Base-by-base conservation (phyloP, 2,329 filamentous ascomycete species). In the Alternaria ethzedia region DNA sequence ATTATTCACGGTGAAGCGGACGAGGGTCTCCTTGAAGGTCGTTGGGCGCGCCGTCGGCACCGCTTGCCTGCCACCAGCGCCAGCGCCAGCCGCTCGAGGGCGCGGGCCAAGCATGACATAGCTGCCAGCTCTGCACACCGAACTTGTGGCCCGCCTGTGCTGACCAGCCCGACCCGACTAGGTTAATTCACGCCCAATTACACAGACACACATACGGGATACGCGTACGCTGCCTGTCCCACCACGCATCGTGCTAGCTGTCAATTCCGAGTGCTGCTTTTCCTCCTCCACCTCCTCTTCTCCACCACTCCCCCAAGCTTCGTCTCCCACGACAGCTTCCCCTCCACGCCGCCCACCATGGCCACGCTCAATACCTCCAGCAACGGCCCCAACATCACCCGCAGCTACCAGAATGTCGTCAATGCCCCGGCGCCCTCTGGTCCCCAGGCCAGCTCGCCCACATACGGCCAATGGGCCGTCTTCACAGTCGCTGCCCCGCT, bases 401-500 rank as follows among this genome's bases (percentile, higher is more conserved):
- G 79, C 64, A 86, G 84, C 79, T 91, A 92, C 78, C 86, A 90
- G 76, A 86, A 87, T 56, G 85, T 93, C 54, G 84, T 92, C 75
- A 87, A 90, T 78, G 83, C 87, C 57, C 80, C 87, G 54, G 78
- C 84, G 61, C 85, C 88, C 15, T 84, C 86, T 64, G 86, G 86
- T 13, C 76, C 85, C 50, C 84, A 86, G 61, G 84, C 87, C 10
- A 85, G 85, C 77, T 97, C 94, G 51, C 87, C 92, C 43, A 97
- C 94, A 51, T 92, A 92, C 77, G 94, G 88, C 67, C 92, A 95
- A 84, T 99, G 96, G 96, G 95, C 93, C 20, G 85, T 99, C 65
- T 97, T 96, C 83, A 92, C 92, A 8, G 96, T 99, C 44, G 92
- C 96, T 79, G 92, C 95, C 64, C 96, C 96, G 58, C 88, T 99